Evolutionary conservation across 805 yeast genomes (phyloP), one percentile per base, ranked within the genome.

Genomic region (Zygoascus tannicola): DNA sequence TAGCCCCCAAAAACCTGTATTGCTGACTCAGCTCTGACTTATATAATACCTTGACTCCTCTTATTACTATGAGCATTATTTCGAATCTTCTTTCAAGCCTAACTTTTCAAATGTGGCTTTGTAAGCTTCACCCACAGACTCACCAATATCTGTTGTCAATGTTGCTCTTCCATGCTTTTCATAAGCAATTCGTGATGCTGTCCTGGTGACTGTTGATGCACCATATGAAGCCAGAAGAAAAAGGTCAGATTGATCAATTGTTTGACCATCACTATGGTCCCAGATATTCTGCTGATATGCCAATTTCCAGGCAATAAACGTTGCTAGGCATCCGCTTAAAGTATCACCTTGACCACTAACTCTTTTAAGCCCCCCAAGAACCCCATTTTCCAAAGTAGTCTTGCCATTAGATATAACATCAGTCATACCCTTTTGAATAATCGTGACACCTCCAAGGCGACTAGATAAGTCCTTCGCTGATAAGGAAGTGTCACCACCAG

Each of bases 261-360:
- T 55, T 26, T 26, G 7, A 7, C 12, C 12, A 19, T 65, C 56
- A 1, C 64, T 57, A 18, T 65, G 72, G 1, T 71, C 70, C 88
- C 94, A 85, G 1, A 80, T 55, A 2, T 67, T 60, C 26, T 70
- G 56, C 47, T 75, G 72, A 57, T 84, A 81, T 10, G 81, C 80
- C 20, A 72, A 57, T 4, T 83, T 76, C 94, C 95, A 90, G 4
- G 85, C 84, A 28, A 84, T 56, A 55, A 90, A 68, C 0, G 95
- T 81, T 1, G 88, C 87, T n/a, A 87, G 64, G 20, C 85, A 68
- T 0, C 98, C 98, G 0, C 90, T 76, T 33, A 92, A 61, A 0
- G 96, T 83, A 55, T 92, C 98, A 21, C 98, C 98, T 64, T 92
- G 97, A 0, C 98, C 98, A 10, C 97, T 96, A 5, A 85, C 94